These are phyloP conservation scores for Talaromyces verruculosus DNA, from an alignment of 2,329 filamentous ascomycete genomes.

Conservation along the genomic window DNA sequence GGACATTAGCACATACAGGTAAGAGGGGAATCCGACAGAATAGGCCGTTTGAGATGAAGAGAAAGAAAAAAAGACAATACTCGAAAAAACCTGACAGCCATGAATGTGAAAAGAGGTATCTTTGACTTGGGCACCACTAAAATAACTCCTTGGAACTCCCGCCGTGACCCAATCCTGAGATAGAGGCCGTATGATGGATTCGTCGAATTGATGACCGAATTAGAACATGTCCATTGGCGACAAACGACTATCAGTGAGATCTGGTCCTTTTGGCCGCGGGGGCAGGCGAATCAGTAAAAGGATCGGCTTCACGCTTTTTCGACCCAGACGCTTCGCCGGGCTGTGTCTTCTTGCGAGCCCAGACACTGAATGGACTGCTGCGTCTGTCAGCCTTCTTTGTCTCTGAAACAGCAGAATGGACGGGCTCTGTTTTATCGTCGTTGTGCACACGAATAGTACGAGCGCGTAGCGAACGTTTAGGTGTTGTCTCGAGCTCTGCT, in stretches of 20 bases:
- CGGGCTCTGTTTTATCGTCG: conserved; percentile 29
- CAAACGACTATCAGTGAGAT: conserved; percentile 7
- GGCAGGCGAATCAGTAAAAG: conserved; percentile 29
- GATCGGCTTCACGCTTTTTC: conserved; percentile 39
- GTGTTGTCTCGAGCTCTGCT: conserved; percentile 26
- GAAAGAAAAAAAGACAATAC: not conserved
- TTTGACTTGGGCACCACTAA: not conserved
- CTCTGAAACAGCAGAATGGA: conserved; percentile 23
- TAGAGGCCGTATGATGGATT: not conserved
- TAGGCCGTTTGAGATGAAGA: conserved; percentile 11
- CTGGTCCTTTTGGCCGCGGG: conserved; percentile 34
- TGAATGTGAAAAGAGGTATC: conserved; percentile 9
- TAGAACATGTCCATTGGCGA: not conserved
- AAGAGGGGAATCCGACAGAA: conserved; percentile 9
- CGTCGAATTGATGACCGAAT: not conserved
- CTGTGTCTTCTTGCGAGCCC: conserved; percentile 41
- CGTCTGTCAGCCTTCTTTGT: conserved; percentile 32
- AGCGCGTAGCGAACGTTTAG: conserved; percentile 35
- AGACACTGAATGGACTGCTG: conserved; percentile 43
- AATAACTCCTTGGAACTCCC: conserved; percentile 14
- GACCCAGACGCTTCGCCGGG: conserved; percentile 28
- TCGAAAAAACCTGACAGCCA: conserved; percentile 1
- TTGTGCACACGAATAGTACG: conserved; percentile 30
- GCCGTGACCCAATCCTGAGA: not conserved
- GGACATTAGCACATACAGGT: conserved; percentile 8